phyloP scores from a whole-genome alignment of 1,139 yeast species.

The Yamadazyma trypodendri region DNA sequence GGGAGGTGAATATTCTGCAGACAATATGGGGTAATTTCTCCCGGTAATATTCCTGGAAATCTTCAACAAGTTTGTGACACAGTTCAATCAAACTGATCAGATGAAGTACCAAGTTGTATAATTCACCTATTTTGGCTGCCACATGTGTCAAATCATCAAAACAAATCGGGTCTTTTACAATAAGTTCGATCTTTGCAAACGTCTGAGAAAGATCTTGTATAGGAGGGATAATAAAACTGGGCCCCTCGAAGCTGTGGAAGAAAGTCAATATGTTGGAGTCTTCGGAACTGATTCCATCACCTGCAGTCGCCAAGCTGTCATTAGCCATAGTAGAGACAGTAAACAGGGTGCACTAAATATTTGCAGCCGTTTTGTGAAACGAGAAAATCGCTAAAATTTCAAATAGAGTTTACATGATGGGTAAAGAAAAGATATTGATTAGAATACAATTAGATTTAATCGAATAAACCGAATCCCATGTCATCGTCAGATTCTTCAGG shows the following conservation, averaged over 20 bases:
- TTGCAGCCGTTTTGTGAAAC: conserved; percentile 1
- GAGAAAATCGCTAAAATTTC: neutral
- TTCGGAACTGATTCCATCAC: conserved; percentile 12
- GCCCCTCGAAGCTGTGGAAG: conserved; percentile 13
- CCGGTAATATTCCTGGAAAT: conserved; percentile 13
- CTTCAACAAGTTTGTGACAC: conserved; percentile 6
- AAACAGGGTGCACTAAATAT: neutral
- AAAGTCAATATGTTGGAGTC: conserved; percentile 16
- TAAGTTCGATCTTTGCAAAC: conserved; percentile 18
- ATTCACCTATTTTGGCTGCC: conserved; percentile 5
- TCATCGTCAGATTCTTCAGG: conserved; percentile 51
- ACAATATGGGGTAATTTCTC: conserved; percentile 6
- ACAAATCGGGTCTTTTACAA: conserved; percentile 13
- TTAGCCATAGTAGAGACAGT: neutral
- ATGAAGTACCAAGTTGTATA: conserved; percentile 12
- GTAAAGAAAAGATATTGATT: conserved; percentile 5
- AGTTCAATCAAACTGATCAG: conserved; percentile 14
- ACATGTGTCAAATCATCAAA: conserved; percentile 2
- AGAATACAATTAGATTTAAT: conserved; percentile 50
- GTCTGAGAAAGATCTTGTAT: conserved; percentile 18
- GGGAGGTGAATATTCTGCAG: conserved; percentile 7
- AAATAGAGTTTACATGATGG: neutral
- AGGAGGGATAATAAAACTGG: conserved; percentile 8
- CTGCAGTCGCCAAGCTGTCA: neutral
- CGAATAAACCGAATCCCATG: conserved; percentile 48